phyloP scores from a whole-genome alignment of 208 protist genomes.

The Wallacemonas collosoma region DNA sequence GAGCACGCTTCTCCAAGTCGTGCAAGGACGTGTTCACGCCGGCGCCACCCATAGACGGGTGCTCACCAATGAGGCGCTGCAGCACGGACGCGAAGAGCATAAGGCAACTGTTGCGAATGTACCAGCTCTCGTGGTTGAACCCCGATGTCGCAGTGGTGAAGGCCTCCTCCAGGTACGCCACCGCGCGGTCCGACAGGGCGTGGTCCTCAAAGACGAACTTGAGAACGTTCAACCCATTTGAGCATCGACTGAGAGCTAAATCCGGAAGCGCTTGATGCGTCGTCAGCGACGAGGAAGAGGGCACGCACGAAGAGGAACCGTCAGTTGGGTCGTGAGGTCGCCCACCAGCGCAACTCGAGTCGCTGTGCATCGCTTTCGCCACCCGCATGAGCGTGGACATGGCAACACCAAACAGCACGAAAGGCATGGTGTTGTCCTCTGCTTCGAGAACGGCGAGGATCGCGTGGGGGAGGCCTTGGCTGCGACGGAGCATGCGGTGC shows the following conservation, averaged over 20 bases:
- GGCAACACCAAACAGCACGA: constrained; percentile 63
- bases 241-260: constrained; percentile 63
- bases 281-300: neutral
- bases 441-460: constrained; percentile 82
- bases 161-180: constrained; percentile 73
- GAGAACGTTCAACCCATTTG: constrained; percentile 92
- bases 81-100: constrained; percentile 92
- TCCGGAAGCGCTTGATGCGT: constrained; percentile 19
- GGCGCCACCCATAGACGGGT: constrained; percentile 71
- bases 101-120: constrained; percentile 90
- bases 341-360: neutral
- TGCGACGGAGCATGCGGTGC: constrained; percentile 84
- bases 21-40: constrained; percentile 83
- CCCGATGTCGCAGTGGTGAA: constrained; percentile 81
- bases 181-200: constrained; percentile 57
- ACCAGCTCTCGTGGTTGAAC: constrained; percentile 84
- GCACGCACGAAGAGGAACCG: neutral
- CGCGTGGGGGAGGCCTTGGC: constrained; percentile 87
- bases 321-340: neutral
- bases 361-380: constrained; percentile 21
- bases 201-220: constrained; percentile 94
- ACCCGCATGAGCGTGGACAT: constrained; percentile 67
- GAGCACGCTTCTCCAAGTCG: constrained; percentile 73
- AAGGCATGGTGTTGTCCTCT: constrained; percentile 71
- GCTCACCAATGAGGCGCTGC: constrained; percentile 90